Percentiles rank a stretch among this genome's conserved stretches.
These are phyloP conservation scores for Wallacemonas collosoma DNA, from an alignment of 208 protist genomes.

Conservation along the genomic window DNA sequence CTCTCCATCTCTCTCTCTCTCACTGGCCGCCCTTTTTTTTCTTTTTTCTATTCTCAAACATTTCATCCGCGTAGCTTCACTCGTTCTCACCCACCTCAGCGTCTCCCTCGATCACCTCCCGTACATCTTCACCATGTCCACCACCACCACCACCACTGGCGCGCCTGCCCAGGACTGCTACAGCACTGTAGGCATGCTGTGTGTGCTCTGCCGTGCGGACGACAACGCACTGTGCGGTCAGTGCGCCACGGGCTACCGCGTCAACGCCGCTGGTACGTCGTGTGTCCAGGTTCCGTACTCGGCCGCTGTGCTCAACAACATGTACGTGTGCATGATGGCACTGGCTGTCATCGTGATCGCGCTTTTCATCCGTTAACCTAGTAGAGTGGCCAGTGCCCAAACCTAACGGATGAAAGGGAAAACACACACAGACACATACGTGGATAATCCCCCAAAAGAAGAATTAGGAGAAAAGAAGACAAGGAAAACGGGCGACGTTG, in stretches of 20 bases:
- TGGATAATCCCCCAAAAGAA: conserved; percentile 10
- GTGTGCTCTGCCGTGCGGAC: not conserved
- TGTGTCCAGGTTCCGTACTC: not conserved
- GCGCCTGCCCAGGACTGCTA: not conserved
- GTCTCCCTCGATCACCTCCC: not conserved
- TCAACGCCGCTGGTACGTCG: not conserved
- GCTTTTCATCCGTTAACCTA: not conserved
- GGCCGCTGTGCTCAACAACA: not conserved
- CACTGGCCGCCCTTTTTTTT: not conserved
- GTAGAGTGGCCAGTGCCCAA: too few species aligned
- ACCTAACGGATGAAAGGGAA: not conserved
- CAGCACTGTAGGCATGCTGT: not conserved
- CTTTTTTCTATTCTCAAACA: not conserved
- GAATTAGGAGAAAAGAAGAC: conserved; percentile 1
- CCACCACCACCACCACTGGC: not conserved
- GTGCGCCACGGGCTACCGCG: not conserved
- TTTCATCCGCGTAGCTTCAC: not conserved
- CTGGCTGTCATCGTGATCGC: not conserved
- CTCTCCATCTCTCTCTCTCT: conserved; percentile 12
- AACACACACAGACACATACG: not conserved
- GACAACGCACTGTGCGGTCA: not conserved
- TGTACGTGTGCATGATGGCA: conserved; percentile 9
- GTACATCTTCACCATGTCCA: not conserved
- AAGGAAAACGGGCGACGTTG: not conserved
- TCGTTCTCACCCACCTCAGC: not conserved